These are phyloP conservation scores for Leccinum incarnatum DNA, from an alignment of 768 basidiomycete species.

Conservation along the genomic window DNA sequence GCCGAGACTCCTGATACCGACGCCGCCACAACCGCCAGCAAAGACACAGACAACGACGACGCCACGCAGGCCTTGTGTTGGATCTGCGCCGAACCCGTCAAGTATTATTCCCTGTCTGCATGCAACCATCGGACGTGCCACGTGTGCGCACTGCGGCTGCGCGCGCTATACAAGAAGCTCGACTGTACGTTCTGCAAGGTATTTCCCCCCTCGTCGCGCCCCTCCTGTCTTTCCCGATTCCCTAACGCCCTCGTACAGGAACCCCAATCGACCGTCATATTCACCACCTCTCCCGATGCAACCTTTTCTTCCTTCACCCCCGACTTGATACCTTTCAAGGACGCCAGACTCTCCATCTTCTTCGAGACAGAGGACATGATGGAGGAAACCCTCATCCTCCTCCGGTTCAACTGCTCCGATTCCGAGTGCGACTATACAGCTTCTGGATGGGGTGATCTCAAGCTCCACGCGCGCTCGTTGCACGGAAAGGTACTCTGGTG, in stretches of 20 bases:
- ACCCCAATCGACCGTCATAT: slow-evolving; percentile 70
- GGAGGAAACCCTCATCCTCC: slow-evolving; percentile 87
- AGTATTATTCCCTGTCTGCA: slow-evolving; percentile 82
- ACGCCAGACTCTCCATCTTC: slow-evolving; percentile 68
- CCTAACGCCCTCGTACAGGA: slow-evolving; percentile 42
- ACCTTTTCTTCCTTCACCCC: slow-evolving; percentile 58
- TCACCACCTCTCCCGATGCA: slow-evolving; percentile 63
- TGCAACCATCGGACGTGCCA: slow-evolving; percentile 97
- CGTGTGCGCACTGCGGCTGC: slow-evolving; percentile 82
- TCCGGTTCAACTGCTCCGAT: slow-evolving; percentile 94
- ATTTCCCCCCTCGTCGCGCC: too few species aligned
- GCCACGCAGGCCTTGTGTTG: slow-evolving; percentile 55
- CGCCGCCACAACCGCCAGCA: neutral
- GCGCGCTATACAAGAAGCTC: slow-evolving; percentile 89
- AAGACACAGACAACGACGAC: slow-evolving; percentile 34
- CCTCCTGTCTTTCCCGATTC: neutral
- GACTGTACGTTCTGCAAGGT: slow-evolving; percentile 96
- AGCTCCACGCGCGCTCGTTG: slow-evolving; percentile 71
- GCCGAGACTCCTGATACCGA: neutral
- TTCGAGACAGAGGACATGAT: slow-evolving; percentile 94
- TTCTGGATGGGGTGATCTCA: slow-evolving; percentile 87
- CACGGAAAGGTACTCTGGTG: slow-evolving; percentile 86
- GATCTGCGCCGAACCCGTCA: slow-evolving; percentile 94
- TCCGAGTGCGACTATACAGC: slow-evolving; percentile 78
- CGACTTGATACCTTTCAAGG: slow-evolving; percentile 59